Conservation (phyloP, 108 stramenopile species). For the Aurantiochytrium sp. region DNA sequence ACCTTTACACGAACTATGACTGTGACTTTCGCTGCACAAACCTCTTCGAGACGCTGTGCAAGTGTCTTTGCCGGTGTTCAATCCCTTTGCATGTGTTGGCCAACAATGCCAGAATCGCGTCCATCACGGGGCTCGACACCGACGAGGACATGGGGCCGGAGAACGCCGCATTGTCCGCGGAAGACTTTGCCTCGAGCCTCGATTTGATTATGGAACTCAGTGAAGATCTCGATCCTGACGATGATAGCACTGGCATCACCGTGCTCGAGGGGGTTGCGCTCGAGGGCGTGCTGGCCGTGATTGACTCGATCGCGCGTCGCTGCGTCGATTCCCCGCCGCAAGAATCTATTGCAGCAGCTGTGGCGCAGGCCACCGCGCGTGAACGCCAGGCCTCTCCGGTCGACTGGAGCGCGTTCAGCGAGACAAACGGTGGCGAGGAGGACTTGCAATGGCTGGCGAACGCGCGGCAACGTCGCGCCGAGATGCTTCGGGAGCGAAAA, state of each 20-base stretch:
- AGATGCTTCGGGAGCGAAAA: slow-evolving; percentile 67
- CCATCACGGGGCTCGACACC: background rate
- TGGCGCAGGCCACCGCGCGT: background rate
- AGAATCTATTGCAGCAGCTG: background rate
- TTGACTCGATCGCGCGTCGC: slow-evolving; percentile 66
- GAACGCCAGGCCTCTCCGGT: slow-evolving; percentile 3
- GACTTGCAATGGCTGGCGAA: slow-evolving; percentile 39
- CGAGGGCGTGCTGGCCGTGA: slow-evolving; percentile 74
- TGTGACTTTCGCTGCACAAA: slow-evolving; percentile 91
- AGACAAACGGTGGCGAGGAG: slow-evolving; percentile 24
- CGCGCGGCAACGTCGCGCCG: slow-evolving; percentile 34
- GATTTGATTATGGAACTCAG: background rate
- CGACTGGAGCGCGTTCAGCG: slow-evolving; percentile 3
- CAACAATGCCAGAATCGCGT: background rate
- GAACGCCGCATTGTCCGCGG: background rate
- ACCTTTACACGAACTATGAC: slow-evolving; percentile 93
- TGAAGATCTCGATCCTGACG: slow-evolving; percentile 16
- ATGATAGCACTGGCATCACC: slow-evolving; percentile 47
- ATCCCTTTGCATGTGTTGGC: slow-evolving; percentile 24
- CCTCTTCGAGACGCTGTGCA: slow-evolving; percentile 72
- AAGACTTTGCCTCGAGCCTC: slow-evolving; percentile 8
- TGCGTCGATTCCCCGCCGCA: background rate
- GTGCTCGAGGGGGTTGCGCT: slow-evolving; percentile 68
- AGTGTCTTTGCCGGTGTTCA: slow-evolving; percentile 58
- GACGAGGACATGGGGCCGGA: background rate